phyloP scores from a whole-genome alignment of 345 rosid genomes.

The Aquilaria sinensis region DNA sequence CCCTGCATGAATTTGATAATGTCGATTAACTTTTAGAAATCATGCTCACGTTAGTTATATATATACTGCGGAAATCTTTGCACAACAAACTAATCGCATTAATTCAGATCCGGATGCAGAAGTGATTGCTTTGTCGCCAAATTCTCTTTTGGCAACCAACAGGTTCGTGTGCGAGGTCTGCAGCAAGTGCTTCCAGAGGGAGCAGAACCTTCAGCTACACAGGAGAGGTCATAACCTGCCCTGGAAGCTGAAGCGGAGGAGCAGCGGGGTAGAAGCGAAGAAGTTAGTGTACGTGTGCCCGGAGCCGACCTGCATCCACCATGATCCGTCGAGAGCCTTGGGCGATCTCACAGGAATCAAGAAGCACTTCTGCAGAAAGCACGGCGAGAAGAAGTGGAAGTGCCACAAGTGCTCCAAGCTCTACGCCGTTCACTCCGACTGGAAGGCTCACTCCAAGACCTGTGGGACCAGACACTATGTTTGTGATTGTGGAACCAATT shows the following conservation, averaged over 20 bases:
- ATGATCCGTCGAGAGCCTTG: slow-evolving; percentile 86
- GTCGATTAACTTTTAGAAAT: neutral
- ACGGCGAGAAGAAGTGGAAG: slow-evolving; percentile 97
- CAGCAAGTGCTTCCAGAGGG: slow-evolving; percentile 91
- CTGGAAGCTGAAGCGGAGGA: slow-evolving; percentile 88
- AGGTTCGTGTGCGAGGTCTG: slow-evolving; percentile 95
- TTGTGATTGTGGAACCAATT: slow-evolving; percentile 94
- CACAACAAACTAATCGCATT: too few species aligned
- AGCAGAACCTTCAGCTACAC: slow-evolving; percentile 93
- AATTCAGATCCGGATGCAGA: slow-evolving; percentile 83
- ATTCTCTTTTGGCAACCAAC: slow-evolving; percentile 70
- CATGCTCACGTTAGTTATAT: too few species aligned
- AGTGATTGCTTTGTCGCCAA: slow-evolving; percentile 87
- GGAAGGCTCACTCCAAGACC: slow-evolving; percentile 95
- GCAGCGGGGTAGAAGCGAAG: slow-evolving; percentile 34
- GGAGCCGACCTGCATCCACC: slow-evolving; percentile 77
- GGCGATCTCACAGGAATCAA: slow-evolving; percentile 97
- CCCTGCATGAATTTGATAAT: neutral
- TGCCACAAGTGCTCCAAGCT: slow-evolving; percentile 88
- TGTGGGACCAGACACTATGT: slow-evolving; percentile 93
- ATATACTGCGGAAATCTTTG: too few species aligned
- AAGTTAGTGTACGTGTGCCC: slow-evolving; percentile 80
- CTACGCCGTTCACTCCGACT: slow-evolving; percentile 95
- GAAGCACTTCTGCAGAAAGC: slow-evolving; percentile 90
- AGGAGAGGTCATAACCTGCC: slow-evolving; percentile 96